Base-by-base conservation (phyloP, 768 basidiomycete genomes). In the Daedaleopsis sinensis region DNA sequence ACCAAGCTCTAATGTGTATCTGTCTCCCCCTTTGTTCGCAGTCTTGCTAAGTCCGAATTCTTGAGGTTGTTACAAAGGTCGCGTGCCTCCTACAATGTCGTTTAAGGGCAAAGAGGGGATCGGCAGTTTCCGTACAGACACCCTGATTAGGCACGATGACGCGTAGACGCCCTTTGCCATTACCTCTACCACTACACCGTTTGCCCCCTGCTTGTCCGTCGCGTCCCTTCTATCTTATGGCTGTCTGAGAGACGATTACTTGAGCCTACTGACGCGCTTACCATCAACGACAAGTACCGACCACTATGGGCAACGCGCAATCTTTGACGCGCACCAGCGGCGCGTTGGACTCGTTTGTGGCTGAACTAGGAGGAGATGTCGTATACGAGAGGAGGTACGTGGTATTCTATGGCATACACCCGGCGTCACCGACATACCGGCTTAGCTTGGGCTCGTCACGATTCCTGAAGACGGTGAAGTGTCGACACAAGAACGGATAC, bases 381-480 rank as follows among this genome's bases (percentile, higher is more conserved):
- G 81, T 91, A 2, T 98, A 97, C 69, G 96, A 98, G 71, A 90
- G 92, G 80, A 93, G 90, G 96, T 94, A 54, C 54, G 82, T 68
- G 19, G 8, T 12, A 27, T 13, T 11, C 19, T 68, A 67, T 21
- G 18, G 27, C 11, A 35, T 36, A 11, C 18, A 15, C 15, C 11
- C 10, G 4, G 51, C 5, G 42, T 39, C 35, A 15, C 48, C 44
- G 23, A 65, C 43, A 39, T 32, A 32, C 39, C 46, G 32, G 19
- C 24, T 8, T 51, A 91, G 90, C 68, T 75, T 91, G 57, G 89
- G 89, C 16, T 82, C 86, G 1, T 84, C 90, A 7, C 83, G 91
- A 6, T 88, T 89, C 71, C 79, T 86, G 49, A 85, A 85, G 82
- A 90, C 95, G 0, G 94, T 96, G 67, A 89, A 91, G 69, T 96